These are phyloP conservation scores for Flammula alnicola DNA, from an alignment of 1,284 basidiomycete genomes.

Conservation along the genomic window DNA sequence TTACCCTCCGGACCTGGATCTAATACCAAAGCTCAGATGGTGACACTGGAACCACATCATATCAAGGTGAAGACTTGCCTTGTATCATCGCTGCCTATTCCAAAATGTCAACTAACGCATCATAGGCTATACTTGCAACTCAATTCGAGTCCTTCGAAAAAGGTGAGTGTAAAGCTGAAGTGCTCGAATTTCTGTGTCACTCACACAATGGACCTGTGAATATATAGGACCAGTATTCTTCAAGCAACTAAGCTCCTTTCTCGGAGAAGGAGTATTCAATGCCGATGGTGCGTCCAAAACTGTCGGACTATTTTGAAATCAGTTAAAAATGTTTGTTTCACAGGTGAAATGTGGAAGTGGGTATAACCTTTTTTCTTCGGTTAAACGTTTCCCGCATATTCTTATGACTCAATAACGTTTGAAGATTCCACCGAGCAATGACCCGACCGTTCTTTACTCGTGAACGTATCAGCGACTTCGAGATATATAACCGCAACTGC, in stretches of 20 bases:
- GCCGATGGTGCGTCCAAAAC: slow-evolving; percentile 36
- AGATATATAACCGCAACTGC: slow-evolving; percentile 48
- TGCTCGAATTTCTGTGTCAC: background rate
- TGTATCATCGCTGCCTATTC: background rate
- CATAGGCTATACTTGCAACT: slow-evolving; percentile 43
- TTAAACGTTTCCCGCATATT: too few relatives aligned
- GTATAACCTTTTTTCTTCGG: too few relatives aligned
- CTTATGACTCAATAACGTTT: background rate
- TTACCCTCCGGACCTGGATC: background rate
- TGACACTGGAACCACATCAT: slow-evolving; percentile 46
- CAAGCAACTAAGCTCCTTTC: slow-evolving; percentile 40
- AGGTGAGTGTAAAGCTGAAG: too few relatives aligned
- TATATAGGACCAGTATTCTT: slow-evolving; percentile 31
- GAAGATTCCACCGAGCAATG: slow-evolving; percentile 54
- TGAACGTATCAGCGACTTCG: slow-evolving; percentile 54
- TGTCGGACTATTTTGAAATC: background rate
- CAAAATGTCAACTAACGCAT: background rate
- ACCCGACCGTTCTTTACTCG: slow-evolving; percentile 55
- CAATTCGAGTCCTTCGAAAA: slow-evolving; percentile 46
- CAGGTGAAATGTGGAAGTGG: slow-evolving; percentile 48
- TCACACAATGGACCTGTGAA: background rate
- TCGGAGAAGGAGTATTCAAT: slow-evolving; percentile 51
- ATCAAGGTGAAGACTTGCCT: slow-evolving; percentile 33
- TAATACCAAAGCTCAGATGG: slow-evolving; percentile 22
- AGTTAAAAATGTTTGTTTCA: background rate